Evolutionary conservation across 2,329 filamentous ascomycete genomes (phyloP).

Genomic region (Coniochaeta prunicola): DNA sequence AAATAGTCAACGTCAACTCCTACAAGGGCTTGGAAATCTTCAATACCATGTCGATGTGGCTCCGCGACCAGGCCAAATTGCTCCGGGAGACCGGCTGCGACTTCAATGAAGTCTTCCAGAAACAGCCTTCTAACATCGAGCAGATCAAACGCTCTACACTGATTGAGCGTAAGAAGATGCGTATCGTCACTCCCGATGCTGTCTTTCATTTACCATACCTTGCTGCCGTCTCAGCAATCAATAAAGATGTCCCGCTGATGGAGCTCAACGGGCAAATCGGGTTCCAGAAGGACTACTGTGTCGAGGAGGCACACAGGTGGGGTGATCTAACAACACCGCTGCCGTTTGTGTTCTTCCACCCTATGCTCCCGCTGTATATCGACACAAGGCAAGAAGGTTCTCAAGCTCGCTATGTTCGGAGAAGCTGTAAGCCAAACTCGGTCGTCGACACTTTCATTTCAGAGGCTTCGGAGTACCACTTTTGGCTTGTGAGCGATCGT

Average conservation of each 20-base stretch:
- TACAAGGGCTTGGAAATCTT: slow-evolving; percentile 71
- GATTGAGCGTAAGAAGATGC: slow-evolving; percentile 45
- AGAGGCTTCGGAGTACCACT: slow-evolving; percentile 72
- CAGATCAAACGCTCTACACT: slow-evolving; percentile 34
- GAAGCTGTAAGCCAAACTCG: slow-evolving; percentile 90
- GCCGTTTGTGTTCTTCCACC: slow-evolving; percentile 83
- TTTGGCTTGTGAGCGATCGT: slow-evolving; percentile 83
- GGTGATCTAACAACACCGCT: slow-evolving; percentile 55
- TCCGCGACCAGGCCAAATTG: slow-evolving; percentile 65
- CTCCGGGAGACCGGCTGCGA: slow-evolving; percentile 60
- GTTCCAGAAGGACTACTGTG: slow-evolving; percentile 65
- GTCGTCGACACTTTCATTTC: slow-evolving; percentile 79
- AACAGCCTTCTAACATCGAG: slow-evolving; percentile 35
- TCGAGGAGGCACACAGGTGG: slow-evolving; percentile 60
- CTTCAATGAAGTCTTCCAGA: slow-evolving; percentile 61
- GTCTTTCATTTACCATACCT: slow-evolving; percentile 67
- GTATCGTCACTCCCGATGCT: slow-evolving; percentile 33
- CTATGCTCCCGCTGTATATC: slow-evolving; percentile 82
- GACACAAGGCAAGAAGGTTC: slow-evolving; percentile 87
- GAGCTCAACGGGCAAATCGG: slow-evolving; percentile 75
- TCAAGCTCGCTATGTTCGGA: slow-evolving; percentile 76
- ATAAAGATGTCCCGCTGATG: slow-evolving; percentile 50
- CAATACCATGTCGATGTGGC: slow-evolving; percentile 69
- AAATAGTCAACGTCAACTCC: slow-evolving; percentile 63
- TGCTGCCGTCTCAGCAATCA: slow-evolving; percentile 40